These are phyloP conservation scores for Dioscorea cayenensis DNA, from an alignment of 116 monocot species.

Conservation along the genomic window DNA sequence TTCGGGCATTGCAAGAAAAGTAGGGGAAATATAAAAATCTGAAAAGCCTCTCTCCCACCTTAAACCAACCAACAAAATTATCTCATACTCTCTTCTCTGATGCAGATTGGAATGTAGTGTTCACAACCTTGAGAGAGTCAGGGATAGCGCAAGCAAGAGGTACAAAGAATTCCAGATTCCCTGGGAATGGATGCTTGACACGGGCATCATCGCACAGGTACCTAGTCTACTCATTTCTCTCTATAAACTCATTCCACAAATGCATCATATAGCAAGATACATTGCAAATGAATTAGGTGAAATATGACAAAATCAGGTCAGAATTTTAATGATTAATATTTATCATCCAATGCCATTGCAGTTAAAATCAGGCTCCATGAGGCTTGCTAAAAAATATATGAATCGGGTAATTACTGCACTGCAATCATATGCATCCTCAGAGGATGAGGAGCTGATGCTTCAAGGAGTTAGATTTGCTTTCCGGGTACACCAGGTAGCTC, in stretches of 20 bases:
- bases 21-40: slow-evolving; percentile 16
- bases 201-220: slow-evolving; percentile 48
- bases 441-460: slow-evolving; percentile 44
- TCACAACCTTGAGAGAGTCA: slow-evolving; percentile 37
- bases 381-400: slow-evolving; percentile 50
- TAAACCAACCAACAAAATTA: neutral
- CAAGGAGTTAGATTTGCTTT: slow-evolving; percentile 64
- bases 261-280: neutral
- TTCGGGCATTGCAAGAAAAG: slow-evolving; percentile 60
- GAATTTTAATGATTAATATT: neutral
- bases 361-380: slow-evolving; percentile 53
- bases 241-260: neutral
- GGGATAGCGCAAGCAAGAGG: slow-evolving; percentile 39
- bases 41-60: neutral
- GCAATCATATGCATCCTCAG: slow-evolving; percentile 13
- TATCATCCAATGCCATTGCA: slow-evolving; percentile 7
- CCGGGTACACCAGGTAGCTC: slow-evolving; percentile 57
- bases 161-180: slow-evolving; percentile 55
- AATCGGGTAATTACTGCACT: slow-evolving; percentile 27
- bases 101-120: slow-evolving; percentile 52
- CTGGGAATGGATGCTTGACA: slow-evolving; percentile 72
- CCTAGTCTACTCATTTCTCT: neutral
- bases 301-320: neutral
- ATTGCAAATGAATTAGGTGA: neutral
- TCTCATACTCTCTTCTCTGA: slow-evolving; percentile 1